Percentiles rank a stretch among this genome's conserved stretches.
Evolutionary conservation across 1,284 basidiomycete genomes (phyloP).

Genomic region (Cryptococcus neoformans): DNA sequence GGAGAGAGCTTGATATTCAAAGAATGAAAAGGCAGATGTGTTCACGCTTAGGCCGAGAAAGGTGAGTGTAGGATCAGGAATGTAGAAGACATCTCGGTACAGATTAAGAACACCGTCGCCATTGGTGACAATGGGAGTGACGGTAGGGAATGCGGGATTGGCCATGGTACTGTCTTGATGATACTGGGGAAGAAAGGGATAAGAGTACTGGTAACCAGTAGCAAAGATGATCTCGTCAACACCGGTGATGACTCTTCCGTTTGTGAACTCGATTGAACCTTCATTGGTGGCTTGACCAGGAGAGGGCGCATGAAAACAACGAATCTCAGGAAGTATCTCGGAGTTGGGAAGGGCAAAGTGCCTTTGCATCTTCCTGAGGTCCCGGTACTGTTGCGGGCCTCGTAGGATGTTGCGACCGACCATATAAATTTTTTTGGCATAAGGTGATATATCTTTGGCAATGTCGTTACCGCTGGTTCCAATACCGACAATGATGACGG

Average conservation of each 20-base stretch:
- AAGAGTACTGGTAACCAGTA: constrained; percentile 55
- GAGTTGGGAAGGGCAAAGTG: constrained; percentile 37
- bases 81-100: constrained; percentile 54
- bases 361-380: constrained; percentile 34
- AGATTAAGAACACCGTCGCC: constrained; percentile 54
- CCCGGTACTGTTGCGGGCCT: constrained; percentile 27
- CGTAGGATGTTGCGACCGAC: constrained; percentile 41
- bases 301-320: constrained; percentile 30
- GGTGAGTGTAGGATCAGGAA: constrained; percentile 55
- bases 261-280: constrained; percentile 48
- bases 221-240: constrained; percentile 52
- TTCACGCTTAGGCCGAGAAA: constrained; percentile 43
- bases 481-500: constrained; percentile 55
- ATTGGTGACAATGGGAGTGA: constrained; percentile 49
- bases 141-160: constrained; percentile 19
- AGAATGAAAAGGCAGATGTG: constrained; percentile 34
- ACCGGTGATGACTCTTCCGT: constrained; percentile 50
- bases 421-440: constrained; percentile 48
- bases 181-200: constrained; percentile 54
- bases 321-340: constrained; percentile 44
- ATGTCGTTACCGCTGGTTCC: constrained; percentile 54
- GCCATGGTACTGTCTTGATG: constrained; percentile 41
- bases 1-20: constrained; percentile 34
- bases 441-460: constrained; percentile 40
- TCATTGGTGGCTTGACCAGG: constrained; percentile 26